Evolutionary conservation across 768 basidiomycete species (phyloP).

Genomic region (Mycena latifolia): DNA sequence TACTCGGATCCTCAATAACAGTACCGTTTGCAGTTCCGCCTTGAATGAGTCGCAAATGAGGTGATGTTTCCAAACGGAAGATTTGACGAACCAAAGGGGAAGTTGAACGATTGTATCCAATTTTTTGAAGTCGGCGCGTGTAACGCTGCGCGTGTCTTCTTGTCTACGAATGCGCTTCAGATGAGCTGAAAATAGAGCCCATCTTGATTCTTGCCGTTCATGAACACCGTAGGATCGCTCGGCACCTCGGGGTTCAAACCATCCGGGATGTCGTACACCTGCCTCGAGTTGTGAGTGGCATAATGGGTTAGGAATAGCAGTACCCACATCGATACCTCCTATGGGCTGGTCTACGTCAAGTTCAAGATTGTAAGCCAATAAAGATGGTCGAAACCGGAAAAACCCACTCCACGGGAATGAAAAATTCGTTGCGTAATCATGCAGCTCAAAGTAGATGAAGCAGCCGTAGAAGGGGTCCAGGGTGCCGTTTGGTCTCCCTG

Average conservation of each 20-base stretch:
- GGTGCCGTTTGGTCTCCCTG: slow-evolving; percentile 62
- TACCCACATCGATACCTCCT: slow-evolving; percentile 47
- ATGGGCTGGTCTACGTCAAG: slow-evolving; percentile 14
- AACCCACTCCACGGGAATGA: slow-evolving; percentile 69
- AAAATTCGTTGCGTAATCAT: slow-evolving; percentile 80
- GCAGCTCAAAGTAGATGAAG: slow-evolving; percentile 68
- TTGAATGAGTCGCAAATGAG: not conserved
- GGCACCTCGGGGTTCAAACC: slow-evolving; percentile 66
- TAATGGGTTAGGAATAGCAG: not conserved
- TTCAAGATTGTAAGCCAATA: not conserved
- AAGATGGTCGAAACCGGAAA: not conserved
- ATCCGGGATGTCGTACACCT: slow-evolving; percentile 69
- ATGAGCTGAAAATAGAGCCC: not conserved
- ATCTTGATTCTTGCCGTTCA: slow-evolving; percentile 61
- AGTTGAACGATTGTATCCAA: slow-evolving; percentile 45
- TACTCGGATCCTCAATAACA: slow-evolving; percentile 26
- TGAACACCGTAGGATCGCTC: slow-evolving; percentile 51
- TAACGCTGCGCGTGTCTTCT: slow-evolving; percentile 65
- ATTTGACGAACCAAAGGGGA: slow-evolving; percentile 48
- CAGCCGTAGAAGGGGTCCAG: slow-evolving; percentile 74
- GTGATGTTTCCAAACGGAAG: not conserved
- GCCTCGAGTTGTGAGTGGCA: not conserved
- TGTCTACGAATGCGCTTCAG: slow-evolving; percentile 47
- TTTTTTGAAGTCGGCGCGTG: slow-evolving; percentile 76
- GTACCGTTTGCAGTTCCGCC: too few species aligned